Conservation (phyloP, 805 yeast genomes). For the Brettanomyces sp. region DNA sequence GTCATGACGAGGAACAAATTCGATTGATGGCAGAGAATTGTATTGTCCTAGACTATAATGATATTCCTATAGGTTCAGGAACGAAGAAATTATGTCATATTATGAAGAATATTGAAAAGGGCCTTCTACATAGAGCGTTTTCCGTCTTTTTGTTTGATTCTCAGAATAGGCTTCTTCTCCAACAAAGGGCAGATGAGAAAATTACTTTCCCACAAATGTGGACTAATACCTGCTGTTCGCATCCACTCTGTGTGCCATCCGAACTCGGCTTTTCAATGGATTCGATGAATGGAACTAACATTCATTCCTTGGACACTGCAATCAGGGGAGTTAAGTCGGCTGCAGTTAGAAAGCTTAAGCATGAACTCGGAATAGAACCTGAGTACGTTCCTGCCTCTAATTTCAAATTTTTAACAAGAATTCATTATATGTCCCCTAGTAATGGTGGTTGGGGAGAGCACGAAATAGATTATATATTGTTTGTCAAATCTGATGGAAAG, state of each 20-base stretch:
- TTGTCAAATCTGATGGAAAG: constrained; percentile 48
- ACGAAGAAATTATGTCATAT: constrained; percentile 86
- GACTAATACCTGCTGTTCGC: constrained; percentile 99
- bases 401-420: constrained; percentile 82
- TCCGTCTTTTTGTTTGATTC: constrained; percentile 88
- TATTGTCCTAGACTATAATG: constrained; percentile 84
- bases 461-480: constrained; percentile 89
- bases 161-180: constrained; percentile 68
- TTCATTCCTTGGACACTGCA: constrained; percentile 37
- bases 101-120: constrained; percentile 78
- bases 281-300: constrained; percentile 8
- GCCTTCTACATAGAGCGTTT: constrained; percentile 90
- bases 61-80: constrained; percentile 84
- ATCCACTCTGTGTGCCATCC: constrained; percentile 75
- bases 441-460: constrained; percentile 91
- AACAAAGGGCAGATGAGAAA: constrained; percentile 93
- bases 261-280: constrained; percentile 57
- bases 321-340: constrained; percentile 77
- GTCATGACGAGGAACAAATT: constrained; percentile 92
- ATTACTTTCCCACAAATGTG: constrained; percentile 95
- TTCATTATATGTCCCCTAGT: constrained; percentile 86
- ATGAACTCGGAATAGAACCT: constrained; percentile 75
- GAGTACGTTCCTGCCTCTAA: constrained; percentile 51
- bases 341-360: constrained; percentile 85
- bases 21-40: constrained; percentile 94